Base-by-base conservation (phyloP, 2,329 filamentous ascomycete species). In the Pseudogymnoascus verrucosus region DNA sequence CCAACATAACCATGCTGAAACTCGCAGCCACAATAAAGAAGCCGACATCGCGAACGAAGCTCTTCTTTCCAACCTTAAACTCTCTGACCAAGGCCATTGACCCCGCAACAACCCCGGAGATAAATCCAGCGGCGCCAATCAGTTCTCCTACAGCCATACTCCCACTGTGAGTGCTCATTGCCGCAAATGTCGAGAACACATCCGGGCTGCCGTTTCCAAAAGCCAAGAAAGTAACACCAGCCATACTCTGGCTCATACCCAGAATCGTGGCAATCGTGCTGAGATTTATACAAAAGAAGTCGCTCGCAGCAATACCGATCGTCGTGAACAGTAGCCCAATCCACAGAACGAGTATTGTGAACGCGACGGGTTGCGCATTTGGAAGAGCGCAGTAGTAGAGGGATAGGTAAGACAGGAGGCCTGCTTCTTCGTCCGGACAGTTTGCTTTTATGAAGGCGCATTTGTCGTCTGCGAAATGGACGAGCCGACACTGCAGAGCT, bases 191-290 rank as follows among this genome's bases (percentile, higher is more conserved):
- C 68, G 93, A 97, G 76, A 99, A 99, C 54, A 99, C 93, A 76
- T 99, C 95, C 1, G 95, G 95, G 66, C 93, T 98, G 62, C 95
- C 95, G 79, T 99, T 99, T 68, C 95, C 95, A 76, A 99, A 96
- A 7, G 95, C 95, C 62, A 99, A 79, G 71, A 99, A 96, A 0
- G 95, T 99, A 28, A 99, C 96, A 37, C 95, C 95, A 0, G 95
- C 92, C 76, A 99, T 83, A 74, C 91, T 98, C 78, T 99, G 93
- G 75, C 93, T 97, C 79, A 99, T 88, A 19, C 93, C 93, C 28
- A 98, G 81, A 62, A 97, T 86, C 64, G 83, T 88, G 21, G 95
- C 88, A 70, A 99, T 95, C 11, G 95, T 98, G 75, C 90, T 95
- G 36, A 99, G 82, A 73, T 99, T 96, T 77, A 98, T 86, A 77